Evolutionary conservation across 768 basidiomycete species (phyloP), one percentile per base, ranked within the genome.

Genomic region (Russula sp.): DNA sequence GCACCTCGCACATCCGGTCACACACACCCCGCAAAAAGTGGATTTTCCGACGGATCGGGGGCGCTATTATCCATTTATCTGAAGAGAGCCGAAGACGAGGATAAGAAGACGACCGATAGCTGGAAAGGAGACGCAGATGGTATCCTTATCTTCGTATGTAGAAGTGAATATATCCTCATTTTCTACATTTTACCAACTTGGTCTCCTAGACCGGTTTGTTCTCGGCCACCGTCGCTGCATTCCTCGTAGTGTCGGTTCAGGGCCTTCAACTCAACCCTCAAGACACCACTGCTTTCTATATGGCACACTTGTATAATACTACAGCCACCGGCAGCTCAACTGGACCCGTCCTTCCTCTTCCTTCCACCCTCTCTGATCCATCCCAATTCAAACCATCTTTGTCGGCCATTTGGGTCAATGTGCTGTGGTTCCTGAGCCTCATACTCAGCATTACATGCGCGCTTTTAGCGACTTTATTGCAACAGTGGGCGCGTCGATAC

Each of bases 101-200:
- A 58, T 10, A 49, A 39, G 37, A 50, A 48, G 35, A 58, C 37
- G 47, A 48, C 47, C 5, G 57, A 57, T 9, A 57, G 45, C 57
- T 42, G 54, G 54, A 55, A 55, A 44, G 39, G 40, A 31, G 55
- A 56, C 18, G 55, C 55, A 44, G 27, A 56, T 45, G 55, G 42
- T 32, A 56, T 56, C 16, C 31, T 47, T 20, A 16, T 56, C 55
- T 56, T 56, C 32, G 55, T 56, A 47, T n/a, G 55, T 32, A 50
- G 44, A n/a, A 44, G 18, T 3, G 18, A 40, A n/a, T 18, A 35
- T n/a, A 18, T 6, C 32, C 32, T 22, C 45, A 34, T 57, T 34
- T 47, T 35, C 44, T 47, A 16, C 7, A 4, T 45, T 27, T 20
- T n/a, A 31, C 18, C 9, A 11, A 20, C 32, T 47, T n/a, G 20